Evolutionary conservation across 2,329 filamentous ascomycete species (phyloP).

Genomic region (Mycosphaerella sp.): DNA sequence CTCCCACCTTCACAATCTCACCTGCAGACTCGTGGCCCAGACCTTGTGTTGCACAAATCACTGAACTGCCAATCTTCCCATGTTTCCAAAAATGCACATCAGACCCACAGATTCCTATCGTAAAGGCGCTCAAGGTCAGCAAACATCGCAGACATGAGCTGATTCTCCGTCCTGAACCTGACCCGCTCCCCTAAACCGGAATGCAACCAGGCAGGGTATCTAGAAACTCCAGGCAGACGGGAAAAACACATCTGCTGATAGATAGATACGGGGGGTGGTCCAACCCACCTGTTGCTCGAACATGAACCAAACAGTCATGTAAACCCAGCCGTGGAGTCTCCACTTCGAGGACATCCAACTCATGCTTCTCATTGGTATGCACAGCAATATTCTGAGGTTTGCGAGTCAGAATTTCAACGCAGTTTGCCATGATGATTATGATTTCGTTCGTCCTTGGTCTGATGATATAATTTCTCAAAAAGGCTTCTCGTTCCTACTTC

Average conservation of each 20-base stretch:
- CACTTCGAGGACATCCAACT: constrained; percentile 25
- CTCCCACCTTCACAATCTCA: constrained; percentile 24
- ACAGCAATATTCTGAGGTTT: constrained; percentile 32
- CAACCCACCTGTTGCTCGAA: constrained; percentile 25
- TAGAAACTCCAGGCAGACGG: no score
- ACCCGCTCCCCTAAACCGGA: no score
- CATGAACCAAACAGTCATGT: constrained; percentile 30
- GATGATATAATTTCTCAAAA: no score
- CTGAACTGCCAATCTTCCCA: constrained; percentile 27
- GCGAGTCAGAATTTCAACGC: constrained; percentile 22
- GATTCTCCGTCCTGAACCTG: no score
- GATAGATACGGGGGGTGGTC: no score
- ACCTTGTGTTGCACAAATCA: constrained; percentile 21
- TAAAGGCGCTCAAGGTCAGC: no score
- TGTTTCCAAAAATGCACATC: constrained; percentile 34
- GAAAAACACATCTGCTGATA: no score
- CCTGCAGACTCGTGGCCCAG: constrained; percentile 32
- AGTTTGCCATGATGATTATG: constrained; percentile 14
- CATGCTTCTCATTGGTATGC: constrained; percentile 31
- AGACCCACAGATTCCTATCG: constrained; percentile 29
- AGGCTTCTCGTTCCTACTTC: no score
- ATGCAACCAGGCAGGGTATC: no score
- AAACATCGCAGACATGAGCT: no score
- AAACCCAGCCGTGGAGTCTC: constrained; percentile 26
- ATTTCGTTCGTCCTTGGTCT: no score